Percentiles rank a stretch among this genome's conserved stretches.
Conservation (phyloP, 805 yeast species). For the Monosporozyma unispora region DNA sequence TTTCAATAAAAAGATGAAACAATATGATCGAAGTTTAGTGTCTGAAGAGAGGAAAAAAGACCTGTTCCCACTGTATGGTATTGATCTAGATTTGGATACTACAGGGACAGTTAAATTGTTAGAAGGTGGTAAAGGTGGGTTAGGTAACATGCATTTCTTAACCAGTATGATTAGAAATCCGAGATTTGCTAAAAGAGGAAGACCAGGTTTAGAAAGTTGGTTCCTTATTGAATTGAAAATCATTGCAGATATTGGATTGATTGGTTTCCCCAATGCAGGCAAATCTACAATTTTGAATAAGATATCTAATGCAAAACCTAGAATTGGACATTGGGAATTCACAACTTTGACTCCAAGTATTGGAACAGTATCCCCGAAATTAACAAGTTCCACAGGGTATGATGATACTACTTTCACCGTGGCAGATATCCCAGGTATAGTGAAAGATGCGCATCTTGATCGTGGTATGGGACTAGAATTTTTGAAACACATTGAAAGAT, state of each 20-base stretch:
- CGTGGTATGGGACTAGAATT: conserved; percentile 93
- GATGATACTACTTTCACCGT: conserved; percentile 70
- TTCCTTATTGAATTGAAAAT: conserved; percentile 79
- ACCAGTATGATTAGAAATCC: conserved; percentile 83
- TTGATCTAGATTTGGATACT: conserved; percentile 58
- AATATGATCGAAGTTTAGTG: conserved; percentile 51
- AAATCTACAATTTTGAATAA: conserved; percentile 83
- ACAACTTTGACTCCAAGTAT: conserved; percentile 88
- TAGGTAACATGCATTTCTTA: conserved; percentile 93
- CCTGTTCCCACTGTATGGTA: conserved; percentile 69
- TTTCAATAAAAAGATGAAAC: conserved; percentile 53
- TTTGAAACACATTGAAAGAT: conserved; percentile 83
- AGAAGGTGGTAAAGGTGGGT: conserved; percentile 87
- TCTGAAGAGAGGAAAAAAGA: conserved; percentile 55
- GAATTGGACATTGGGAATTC: conserved; percentile 95
- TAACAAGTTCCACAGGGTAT: conserved; percentile 37
- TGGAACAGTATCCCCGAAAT: conserved; percentile 54
- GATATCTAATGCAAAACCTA: conserved; percentile 80
- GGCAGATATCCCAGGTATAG: conserved; percentile 95
- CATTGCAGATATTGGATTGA: conserved; percentile 87
- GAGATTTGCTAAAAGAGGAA: conserved; percentile 73
- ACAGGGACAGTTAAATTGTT: conserved; percentile 59
- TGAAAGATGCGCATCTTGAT: conserved; percentile 76
- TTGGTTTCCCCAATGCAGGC: conserved; percentile 96
- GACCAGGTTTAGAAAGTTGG: conserved; percentile 53